Evolutionary conservation across 495 filamentous ascomycete genomes (phyloP).

Genomic region (Delitschia confertaspora): DNA sequence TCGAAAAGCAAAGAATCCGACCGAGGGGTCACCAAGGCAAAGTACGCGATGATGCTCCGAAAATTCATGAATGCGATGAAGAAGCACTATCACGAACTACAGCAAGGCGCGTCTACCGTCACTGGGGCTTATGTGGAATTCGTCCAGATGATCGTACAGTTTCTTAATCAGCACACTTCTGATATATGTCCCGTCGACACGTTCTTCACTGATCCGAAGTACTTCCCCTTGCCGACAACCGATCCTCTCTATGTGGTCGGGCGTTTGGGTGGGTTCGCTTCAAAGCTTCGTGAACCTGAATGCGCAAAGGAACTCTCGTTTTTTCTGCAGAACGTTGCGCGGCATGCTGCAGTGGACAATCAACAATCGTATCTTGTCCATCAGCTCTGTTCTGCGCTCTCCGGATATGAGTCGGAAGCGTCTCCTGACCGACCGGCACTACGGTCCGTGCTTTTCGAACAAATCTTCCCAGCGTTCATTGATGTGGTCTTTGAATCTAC

Average conservation of each 20-base stretch:
- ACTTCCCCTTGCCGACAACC: slow-evolving; percentile 55
- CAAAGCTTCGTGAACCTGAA: slow-evolving; percentile 45
- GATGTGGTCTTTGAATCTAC: slow-evolving; percentile 41
- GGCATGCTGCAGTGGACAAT: slow-evolving; percentile 53
- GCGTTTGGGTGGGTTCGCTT: slow-evolving; percentile 53
- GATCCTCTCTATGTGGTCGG: slow-evolving; percentile 65
- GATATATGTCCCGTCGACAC: slow-evolving; percentile 54
- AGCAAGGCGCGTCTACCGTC: slow-evolving; percentile 33
- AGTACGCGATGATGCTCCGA: slow-evolving; percentile 49
- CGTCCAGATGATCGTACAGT: slow-evolving; percentile 54
- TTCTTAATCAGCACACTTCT: slow-evolving; percentile 56
- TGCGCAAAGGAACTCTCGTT: slow-evolving; percentile 49
- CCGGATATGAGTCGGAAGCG: slow-evolving; percentile 43
- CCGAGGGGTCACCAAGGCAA: slow-evolving; percentile 38
- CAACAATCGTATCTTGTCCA: slow-evolving; percentile 51
- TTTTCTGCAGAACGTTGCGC: slow-evolving; percentile 57
- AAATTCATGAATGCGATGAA: slow-evolving; percentile 60
- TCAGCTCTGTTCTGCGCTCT: slow-evolving; percentile 51
- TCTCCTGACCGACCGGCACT: slow-evolving; percentile 42
- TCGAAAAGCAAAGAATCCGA: slow-evolving; percentile 24
- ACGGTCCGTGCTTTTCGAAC: slow-evolving; percentile 48
- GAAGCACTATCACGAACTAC: slow-evolving; percentile 54
- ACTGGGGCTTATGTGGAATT: slow-evolving; percentile 58
- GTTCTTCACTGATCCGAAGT: slow-evolving; percentile 58
- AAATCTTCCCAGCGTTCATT: slow-evolving; percentile 59